Conservation (phyloP, 202 grass and related monocot species). For the Schoenoplectus triqueter region DNA sequence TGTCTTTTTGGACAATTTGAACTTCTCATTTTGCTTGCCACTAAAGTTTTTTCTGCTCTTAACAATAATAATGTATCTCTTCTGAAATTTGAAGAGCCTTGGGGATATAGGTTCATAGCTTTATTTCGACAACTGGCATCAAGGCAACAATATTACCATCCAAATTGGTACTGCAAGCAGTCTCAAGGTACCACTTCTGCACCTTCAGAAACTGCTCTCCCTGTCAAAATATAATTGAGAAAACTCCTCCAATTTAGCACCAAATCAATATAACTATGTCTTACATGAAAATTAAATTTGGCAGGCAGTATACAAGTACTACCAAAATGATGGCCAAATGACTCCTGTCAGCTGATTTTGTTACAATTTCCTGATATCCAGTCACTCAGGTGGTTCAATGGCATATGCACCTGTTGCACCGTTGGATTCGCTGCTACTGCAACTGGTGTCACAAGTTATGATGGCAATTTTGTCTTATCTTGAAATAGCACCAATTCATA, state of each 20-base stretch:
- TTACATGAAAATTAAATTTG: constrained; percentile 18
- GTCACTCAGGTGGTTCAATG: constrained; percentile 82
- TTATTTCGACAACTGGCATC: constrained; percentile 83
- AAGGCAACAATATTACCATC: constrained; percentile 80
- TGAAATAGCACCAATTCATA: background rate
- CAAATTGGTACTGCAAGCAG: constrained; percentile 85
- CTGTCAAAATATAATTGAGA: background rate
- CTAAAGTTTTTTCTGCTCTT: background rate
- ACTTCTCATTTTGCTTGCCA: no score
- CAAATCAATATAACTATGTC: background rate
- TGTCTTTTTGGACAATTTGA: no score
- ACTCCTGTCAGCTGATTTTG: constrained; percentile 59
- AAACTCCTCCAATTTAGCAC: background rate
- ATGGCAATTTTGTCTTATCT: constrained; percentile 50
- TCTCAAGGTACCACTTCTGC: constrained; percentile 47
- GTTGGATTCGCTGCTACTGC: constrained; percentile 67
- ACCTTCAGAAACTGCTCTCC: background rate
- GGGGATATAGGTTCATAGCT: constrained; percentile 72
- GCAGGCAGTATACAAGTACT: constrained; percentile 60
- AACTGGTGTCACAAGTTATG: constrained; percentile 62
- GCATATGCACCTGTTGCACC: constrained; percentile 67
- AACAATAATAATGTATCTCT: background rate
- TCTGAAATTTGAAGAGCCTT: constrained; percentile 44
- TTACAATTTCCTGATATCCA: constrained; percentile 85
- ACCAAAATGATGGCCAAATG: constrained; percentile 31